Conservation (phyloP, 257 asterid species). For the Ilex asprella region DNA sequence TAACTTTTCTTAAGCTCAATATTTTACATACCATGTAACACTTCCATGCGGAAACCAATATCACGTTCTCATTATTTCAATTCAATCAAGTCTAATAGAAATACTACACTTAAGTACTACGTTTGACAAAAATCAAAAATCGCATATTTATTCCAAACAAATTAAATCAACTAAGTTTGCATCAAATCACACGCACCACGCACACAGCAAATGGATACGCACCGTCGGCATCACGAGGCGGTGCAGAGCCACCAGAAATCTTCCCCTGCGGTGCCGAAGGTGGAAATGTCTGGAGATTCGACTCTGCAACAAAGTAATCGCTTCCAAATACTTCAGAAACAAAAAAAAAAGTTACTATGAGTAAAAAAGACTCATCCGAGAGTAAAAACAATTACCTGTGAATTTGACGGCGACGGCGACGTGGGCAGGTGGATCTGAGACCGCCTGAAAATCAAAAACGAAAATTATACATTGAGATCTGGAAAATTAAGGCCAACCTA, state of each 20-base stretch:
- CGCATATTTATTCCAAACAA: neutral
- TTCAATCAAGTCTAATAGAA: too few species aligned
- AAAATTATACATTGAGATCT: constrained; percentile 16
- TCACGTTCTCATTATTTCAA: too few species aligned
- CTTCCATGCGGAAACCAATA: too few species aligned
- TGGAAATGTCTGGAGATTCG: constrained; percentile 94
- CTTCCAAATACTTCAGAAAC: constrained; percentile 6
- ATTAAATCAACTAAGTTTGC: neutral
- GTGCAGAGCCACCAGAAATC: constrained; percentile 70
- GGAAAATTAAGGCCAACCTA: neutral
- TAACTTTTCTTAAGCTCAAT: too few species aligned
- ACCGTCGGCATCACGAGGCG: constrained; percentile 99
- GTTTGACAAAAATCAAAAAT: too few species aligned
- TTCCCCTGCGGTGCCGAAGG: constrained; percentile 78
- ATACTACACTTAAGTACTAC: too few species aligned
- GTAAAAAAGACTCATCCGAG: neutral
- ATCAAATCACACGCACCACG: neutral
- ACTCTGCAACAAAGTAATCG: constrained; percentile 36
- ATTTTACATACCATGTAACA: too few species aligned
- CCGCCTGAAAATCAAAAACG: constrained; percentile 46
- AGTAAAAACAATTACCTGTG: constrained; percentile 35
- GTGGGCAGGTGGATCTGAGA: constrained; percentile 61
- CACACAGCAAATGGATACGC: constrained; percentile 8
- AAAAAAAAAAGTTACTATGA: neutral
- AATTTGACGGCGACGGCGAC: constrained; percentile 73